Conservation (phyloP, 2,329 filamentous ascomycete genomes). For the Diaporthe sp. region DNA sequence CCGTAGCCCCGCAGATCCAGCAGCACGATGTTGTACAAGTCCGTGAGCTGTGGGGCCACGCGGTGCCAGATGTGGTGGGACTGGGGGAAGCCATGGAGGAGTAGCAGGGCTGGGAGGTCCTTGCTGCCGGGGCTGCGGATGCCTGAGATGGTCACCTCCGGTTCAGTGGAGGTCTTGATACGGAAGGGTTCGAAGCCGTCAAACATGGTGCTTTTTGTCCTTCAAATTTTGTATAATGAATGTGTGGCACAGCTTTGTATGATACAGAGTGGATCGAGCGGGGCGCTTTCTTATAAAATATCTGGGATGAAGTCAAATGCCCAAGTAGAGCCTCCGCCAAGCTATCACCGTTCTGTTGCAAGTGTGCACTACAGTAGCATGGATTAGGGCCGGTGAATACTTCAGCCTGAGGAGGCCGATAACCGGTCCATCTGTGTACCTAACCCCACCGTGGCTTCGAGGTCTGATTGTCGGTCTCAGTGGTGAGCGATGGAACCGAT, state of each 20-base stretch:
- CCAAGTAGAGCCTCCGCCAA: no score
- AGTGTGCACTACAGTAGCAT: background rate
- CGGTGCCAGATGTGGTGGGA: constrained; percentile 67
- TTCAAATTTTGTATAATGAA: background rate
- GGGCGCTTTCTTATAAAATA: background rate
- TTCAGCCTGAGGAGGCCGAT: background rate
- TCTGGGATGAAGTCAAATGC: background rate
- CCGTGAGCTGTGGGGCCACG: constrained; percentile 56
- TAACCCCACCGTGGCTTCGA: background rate
- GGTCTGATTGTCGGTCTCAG: background rate
- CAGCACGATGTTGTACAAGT: constrained; percentile 58
- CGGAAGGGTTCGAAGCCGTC: constrained; percentile 55
- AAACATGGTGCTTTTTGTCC: constrained; percentile 52
- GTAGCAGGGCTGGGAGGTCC: constrained; percentile 56
- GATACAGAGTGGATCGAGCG: background rate
- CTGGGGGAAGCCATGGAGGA: constrained; percentile 68
- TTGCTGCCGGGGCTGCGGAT: constrained; percentile 52
- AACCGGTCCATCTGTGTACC: constrained; percentile 1
- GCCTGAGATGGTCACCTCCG: constrained; percentile 60
- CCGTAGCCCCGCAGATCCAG: constrained; percentile 68
- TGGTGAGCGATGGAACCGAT: background rate
- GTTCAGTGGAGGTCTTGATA: constrained; percentile 53
- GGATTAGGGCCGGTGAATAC: background rate
- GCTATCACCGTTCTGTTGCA: background rate
- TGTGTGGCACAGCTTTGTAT: background rate